A percentile compares a stretch with the other conserved stretches of the same genome.
Evolutionary conservation across 805 yeast species (phyloP).

Genomic region (Candida broadrunensis): DNA sequence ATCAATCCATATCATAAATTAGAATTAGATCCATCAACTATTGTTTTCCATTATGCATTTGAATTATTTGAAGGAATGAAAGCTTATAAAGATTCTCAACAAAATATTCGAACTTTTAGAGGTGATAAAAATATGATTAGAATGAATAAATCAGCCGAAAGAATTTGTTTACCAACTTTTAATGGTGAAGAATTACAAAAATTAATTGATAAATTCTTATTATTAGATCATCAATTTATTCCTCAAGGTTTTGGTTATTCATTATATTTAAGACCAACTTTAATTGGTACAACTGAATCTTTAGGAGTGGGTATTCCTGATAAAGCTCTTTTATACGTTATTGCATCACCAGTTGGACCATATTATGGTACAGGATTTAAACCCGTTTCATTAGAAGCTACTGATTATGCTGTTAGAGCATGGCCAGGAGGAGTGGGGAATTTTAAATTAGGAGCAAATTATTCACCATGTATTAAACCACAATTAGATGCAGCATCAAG

Average conservation of each 20-base stretch:
- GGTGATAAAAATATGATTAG: slow-evolving; percentile 89
- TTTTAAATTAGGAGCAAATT: slow-evolving; percentile 94
- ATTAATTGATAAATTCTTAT: slow-evolving; percentile 71
- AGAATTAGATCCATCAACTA: slow-evolving; percentile 80
- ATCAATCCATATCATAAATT: slow-evolving; percentile 83
- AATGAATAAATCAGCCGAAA: slow-evolving; percentile 85
- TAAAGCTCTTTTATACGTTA: slow-evolving; percentile 78
- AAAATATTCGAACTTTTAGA: slow-evolving; percentile 78
- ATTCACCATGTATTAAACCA: slow-evolving; percentile 93
- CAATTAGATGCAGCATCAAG: slow-evolving; percentile 85
- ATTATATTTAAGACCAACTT: slow-evolving; percentile 87
- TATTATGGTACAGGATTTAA: slow-evolving; percentile 89
- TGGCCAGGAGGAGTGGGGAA: slow-evolving; percentile 99
- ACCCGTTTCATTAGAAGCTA: slow-evolving; percentile 91
- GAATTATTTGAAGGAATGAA: slow-evolving; percentile 95
- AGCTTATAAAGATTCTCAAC: slow-evolving; percentile 69
- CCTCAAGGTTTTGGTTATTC: slow-evolving; percentile 89
- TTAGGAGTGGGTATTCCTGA: slow-evolving; percentile 85
- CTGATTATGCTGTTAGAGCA: slow-evolving; percentile 94
- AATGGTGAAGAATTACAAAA: slow-evolving; percentile 74
- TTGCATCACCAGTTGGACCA: slow-evolving; percentile 96
- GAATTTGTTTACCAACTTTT: slow-evolving; percentile 87
- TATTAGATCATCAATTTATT: slow-evolving; percentile 71
- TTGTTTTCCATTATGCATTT: slow-evolving; percentile 93
- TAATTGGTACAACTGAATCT: slow-evolving; percentile 88